These are phyloP conservation scores for Westerdykella aurantiaca DNA, from an alignment of 2,329 filamentous ascomycete species.

Conservation along the genomic window DNA sequence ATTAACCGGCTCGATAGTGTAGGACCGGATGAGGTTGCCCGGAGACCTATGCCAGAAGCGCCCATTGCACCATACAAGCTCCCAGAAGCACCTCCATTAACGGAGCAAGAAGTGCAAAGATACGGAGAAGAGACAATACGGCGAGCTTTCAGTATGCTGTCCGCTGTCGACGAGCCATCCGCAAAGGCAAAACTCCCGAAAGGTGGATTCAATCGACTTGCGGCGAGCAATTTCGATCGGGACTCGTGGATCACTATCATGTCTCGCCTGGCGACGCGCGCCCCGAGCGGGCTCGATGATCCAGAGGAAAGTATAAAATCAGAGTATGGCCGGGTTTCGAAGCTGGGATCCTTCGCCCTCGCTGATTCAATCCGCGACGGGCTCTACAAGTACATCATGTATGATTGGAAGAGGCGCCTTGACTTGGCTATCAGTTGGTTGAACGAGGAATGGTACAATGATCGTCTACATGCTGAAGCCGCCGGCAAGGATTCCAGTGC, in stretches of 20 bases:
- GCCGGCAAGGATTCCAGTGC: conserved; percentile 18
- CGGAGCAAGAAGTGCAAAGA: conserved; percentile 63
- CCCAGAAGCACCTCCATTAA: conserved; percentile 68
- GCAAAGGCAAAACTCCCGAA: conserved; percentile 47
- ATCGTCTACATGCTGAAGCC: conserved; percentile 53
- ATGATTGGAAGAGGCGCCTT: conserved; percentile 85
- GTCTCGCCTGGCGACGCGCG: conserved; percentile 75
- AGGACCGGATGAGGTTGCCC: conserved; percentile 51
- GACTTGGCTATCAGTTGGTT: conserved; percentile 91
- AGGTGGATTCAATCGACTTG: conserved; percentile 75
- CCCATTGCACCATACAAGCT: conserved; percentile 68
- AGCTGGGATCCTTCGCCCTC: conserved; percentile 44
- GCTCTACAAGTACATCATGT: conserved; percentile 78
- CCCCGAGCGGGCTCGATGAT: conserved; percentile 64
- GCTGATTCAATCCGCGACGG: conserved; percentile 70
- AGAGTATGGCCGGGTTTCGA: conserved; percentile 44
- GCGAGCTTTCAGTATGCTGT: conserved; percentile 73
- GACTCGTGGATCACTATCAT: conserved; percentile 91
- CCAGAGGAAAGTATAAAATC: conserved; percentile 59
- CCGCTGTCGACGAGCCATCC: conserved; percentile 62
- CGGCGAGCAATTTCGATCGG: conserved; percentile 74
- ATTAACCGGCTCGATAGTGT: conserved; percentile 69
- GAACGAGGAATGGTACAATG: conserved; percentile 97
- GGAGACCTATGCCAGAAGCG: conserved; percentile 30
- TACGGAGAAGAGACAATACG: conserved; percentile 69